A percentile compares a stretch with the other conserved stretches of the same genome.
phyloP scores from a whole-genome alignment of 2,329 filamentous ascomycete genomes.

The Geosmithia flava region DNA sequence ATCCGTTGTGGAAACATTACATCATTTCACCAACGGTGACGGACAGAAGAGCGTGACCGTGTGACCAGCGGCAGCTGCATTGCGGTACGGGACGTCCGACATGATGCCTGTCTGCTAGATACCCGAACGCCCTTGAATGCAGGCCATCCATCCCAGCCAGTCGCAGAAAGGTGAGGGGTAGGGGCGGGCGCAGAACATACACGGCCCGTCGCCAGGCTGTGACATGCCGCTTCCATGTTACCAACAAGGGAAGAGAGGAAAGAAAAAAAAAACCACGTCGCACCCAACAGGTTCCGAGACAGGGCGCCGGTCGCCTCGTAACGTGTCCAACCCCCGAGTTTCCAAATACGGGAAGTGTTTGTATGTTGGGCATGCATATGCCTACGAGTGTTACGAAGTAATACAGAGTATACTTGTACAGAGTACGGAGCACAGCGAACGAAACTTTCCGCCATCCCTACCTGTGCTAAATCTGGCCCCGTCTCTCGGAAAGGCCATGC shows the following conservation, averaged over 20 bases:
- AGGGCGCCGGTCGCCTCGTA: no score
- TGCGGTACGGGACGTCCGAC: slow-evolving; percentile 1
- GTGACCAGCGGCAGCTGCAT: background rate
- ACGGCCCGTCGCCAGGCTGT: background rate
- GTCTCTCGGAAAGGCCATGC: background rate
- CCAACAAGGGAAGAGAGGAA: background rate
- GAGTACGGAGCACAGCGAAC: background rate
- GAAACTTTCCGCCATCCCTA: background rate
- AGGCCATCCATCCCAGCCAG: background rate
- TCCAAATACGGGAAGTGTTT: no score
- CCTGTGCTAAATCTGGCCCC: background rate
- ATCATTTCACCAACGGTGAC: background rate
- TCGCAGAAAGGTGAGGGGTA: background rate
- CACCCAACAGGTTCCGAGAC: background rate
- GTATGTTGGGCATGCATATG: no score
- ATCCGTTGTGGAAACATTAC: background rate
- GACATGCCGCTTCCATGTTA: background rate
- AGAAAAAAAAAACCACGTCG: background rate
- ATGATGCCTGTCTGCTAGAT: slow-evolving; percentile 1
- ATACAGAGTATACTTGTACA: background rate
- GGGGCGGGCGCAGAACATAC: background rate
- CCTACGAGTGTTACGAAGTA: no score
- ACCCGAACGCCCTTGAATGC: background rate
- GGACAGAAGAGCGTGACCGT: background rate
- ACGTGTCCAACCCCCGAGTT: no score